These are phyloP conservation scores for Trypanosoma avium DNA, from an alignment of 208 protist genomes.

Conservation along the genomic window DNA sequence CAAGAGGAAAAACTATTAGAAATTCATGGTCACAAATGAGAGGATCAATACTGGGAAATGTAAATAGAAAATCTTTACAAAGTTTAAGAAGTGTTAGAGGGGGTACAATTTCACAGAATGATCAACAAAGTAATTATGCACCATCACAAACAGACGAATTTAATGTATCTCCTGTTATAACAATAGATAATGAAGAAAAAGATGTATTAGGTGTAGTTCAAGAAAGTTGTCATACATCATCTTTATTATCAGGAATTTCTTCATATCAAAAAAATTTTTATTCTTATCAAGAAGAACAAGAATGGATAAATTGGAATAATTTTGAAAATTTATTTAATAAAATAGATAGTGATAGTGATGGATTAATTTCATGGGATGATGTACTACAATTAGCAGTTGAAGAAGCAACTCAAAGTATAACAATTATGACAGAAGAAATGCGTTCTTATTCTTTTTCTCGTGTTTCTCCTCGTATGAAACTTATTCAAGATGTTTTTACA, in stretches of 20 bases:
- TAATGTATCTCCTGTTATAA: background rate
- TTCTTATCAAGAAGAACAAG: background rate
- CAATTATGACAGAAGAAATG: conserved; percentile 26
- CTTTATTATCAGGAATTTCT: background rate
- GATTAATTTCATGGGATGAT: conserved; percentile 61
- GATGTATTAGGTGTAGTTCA: background rate
- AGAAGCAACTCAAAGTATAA: conserved; percentile 33
- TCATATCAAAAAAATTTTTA: too few species aligned
- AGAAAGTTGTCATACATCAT: background rate
- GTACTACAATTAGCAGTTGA: conserved; percentile 51
- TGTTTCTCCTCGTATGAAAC: conserved; percentile 10
- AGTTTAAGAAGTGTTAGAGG: too few species aligned
- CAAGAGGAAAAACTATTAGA: background rate
- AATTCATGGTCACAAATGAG: background rate
- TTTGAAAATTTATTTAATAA: conserved; percentile 53
- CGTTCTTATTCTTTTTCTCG: conserved; percentile 53
- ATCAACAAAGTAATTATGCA: too few species aligned
- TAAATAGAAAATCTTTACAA: too few species aligned
- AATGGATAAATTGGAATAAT: conserved; percentile 15
- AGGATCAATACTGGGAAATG: background rate
- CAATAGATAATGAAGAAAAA: too few species aligned
- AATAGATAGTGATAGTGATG: conserved; percentile 45
- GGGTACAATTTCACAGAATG: too few species aligned
- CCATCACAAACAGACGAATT: too few species aligned
- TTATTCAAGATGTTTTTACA: conserved; percentile 48